These are phyloP conservation scores for Zymoseptoria tritici DNA, from an alignment of 2,329 filamentous ascomycete species.

Conservation along the genomic window DNA sequence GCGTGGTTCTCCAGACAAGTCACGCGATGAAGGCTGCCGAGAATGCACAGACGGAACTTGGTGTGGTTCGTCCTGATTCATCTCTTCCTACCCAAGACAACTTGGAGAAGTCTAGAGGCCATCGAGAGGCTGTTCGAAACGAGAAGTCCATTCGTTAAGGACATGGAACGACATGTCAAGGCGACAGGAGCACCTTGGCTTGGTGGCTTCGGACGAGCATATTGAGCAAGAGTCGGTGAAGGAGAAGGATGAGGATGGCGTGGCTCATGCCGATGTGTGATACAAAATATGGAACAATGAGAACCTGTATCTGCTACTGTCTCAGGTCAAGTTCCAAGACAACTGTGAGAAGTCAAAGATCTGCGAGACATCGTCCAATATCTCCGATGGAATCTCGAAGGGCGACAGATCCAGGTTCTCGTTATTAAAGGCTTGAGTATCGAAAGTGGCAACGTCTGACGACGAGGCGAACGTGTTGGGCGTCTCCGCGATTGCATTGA, in stretches of 20 bases:
- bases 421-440: background rate
- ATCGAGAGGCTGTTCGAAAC: conserved; percentile 1
- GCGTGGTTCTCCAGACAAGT: background rate
- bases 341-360: conserved; percentile 9
- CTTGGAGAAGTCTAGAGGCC: background rate
- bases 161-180: background rate
- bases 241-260: background rate
- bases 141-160: background rate
- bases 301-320: background rate
- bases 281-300: too few species aligned
- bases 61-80: background rate
- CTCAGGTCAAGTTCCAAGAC: conserved; percentile 4
- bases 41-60: background rate
- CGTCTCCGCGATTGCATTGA: background rate
- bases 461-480: background rate
- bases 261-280: background rate
- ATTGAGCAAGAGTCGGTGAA: background rate
- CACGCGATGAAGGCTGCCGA: background rate
- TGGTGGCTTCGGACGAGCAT: background rate
- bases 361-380: conserved; percentile 6
- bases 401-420: conserved; percentile 6
- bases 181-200: background rate
- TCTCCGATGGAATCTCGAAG: conserved; percentile 9
- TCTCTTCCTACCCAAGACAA: conserved; percentile 1
- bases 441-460: background rate